Evolutionary conservation across 352 stramenopile species (phyloP), one percentile per base, ranked within the genome.

Genomic region (Saprolegnia diclina): DNA sequence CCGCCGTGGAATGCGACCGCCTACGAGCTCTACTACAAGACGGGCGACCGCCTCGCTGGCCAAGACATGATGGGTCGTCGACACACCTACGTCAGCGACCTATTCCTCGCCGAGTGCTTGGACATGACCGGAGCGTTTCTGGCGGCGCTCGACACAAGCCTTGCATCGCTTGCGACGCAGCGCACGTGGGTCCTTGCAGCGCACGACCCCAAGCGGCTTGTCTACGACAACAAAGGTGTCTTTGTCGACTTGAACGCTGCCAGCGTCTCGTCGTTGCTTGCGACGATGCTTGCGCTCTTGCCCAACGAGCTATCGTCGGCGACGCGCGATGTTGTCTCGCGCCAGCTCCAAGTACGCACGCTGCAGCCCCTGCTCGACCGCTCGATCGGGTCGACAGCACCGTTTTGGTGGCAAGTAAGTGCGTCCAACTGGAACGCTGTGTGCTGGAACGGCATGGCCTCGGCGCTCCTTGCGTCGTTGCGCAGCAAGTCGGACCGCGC

Each of bases 191-290:
- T 56, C 48, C 24, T 56, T 18, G 48, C 48, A 3, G 48, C 48
- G 16, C 48, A 56, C 21, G 48, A 56, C 48, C 16, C 48, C 48
- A 56, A 56, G 48, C 48, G 19, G 1, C 16, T 29, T 9, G 48
- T 56, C 19, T 56, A 29, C 24, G 19, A 56, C 48, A 14, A 22
- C 16, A 4, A 22, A 18, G 22, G 3, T 13, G 48, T 26, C 16
- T 56, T 29, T 32, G 48, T 56, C 48, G 48, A 56, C 22, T 26
- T 56, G 48, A 56, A 56, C 24, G 48, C 48, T 18, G 48, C 48
- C 1, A 18, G 5, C 1, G 48, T 56, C 19, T 56, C 48, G 19
- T 32, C 19, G 16, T 26, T 56, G 4, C 24, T 56, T 1, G 48
- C 16, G 4, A 56, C 16, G 16, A 32, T 14, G 16, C 24, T 56